Evolutionary conservation across 345 rosid species (phyloP).

Genomic region (Citrus australasica): DNA sequence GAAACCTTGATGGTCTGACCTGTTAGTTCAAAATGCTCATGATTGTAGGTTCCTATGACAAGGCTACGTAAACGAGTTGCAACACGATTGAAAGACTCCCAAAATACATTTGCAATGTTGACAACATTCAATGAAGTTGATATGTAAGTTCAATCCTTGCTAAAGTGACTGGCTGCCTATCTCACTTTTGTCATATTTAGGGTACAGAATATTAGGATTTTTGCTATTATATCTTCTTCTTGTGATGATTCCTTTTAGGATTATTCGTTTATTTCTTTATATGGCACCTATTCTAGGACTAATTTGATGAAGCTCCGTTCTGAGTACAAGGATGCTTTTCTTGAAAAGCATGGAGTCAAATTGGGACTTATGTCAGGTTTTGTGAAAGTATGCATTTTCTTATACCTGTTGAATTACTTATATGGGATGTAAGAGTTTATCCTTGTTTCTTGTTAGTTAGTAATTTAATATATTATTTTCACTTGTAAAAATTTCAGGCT

Average conservation of each 20-base stretch:
- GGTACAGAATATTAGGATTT: neutral
- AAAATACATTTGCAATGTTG: conserved; percentile 92
- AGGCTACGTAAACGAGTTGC: conserved; percentile 97
- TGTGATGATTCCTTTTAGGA: neutral
- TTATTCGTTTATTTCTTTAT: neutral
- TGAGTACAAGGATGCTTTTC: conserved; percentile 92
- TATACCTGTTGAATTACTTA: neutral
- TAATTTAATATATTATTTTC: neutral
- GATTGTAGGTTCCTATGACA: conserved; percentile 93
- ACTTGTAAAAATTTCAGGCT: conserved; percentile 52
- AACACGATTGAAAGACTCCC: conserved; percentile 92
- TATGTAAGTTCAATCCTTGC: conserved; percentile 49
- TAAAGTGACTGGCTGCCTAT: neutral
- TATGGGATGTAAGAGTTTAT: neutral
- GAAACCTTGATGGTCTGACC: conserved; percentile 14
- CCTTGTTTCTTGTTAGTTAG: neutral
- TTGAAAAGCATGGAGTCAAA: conserved; percentile 97
- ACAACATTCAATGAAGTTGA: conserved; percentile 99
- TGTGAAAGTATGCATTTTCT: conserved; percentile 53
- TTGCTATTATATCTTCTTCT: neutral
- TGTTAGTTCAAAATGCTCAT: conserved; percentile 7
- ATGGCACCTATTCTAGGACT: conserved; percentile 53
- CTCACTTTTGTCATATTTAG: neutral
- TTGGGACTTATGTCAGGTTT: conserved; percentile 98
- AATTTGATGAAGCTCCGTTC: conserved; percentile 98